Evolutionary conservation across 1,284 basidiomycete genomes (phyloP).

Genomic region (Papiliotrema flavescens): DNA sequence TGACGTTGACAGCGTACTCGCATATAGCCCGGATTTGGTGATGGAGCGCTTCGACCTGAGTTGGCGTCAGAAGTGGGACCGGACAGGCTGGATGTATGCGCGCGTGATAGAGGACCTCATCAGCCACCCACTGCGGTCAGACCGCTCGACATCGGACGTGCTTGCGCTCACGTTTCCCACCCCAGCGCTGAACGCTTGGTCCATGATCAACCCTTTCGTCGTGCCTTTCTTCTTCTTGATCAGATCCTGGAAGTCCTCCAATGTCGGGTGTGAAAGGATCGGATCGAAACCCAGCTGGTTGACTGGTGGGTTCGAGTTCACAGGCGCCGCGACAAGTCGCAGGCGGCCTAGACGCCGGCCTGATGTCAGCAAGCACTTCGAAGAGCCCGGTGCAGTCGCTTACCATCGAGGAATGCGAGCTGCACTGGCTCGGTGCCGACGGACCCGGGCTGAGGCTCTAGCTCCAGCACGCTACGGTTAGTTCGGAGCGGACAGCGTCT

Average conservation of each 20-base stretch:
- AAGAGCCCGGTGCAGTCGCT: not conserved
- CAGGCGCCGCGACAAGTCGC: conserved; percentile 60
- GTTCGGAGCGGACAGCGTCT: not conserved
- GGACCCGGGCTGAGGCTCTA: conserved; percentile 34
- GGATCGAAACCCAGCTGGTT: conserved; percentile 74
- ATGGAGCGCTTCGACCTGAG: conserved; percentile 59
- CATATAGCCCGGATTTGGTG: conserved; percentile 61
- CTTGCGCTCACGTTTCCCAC: conserved; percentile 61
- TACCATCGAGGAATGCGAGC: conserved; percentile 46
- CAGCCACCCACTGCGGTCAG: conserved; percentile 62
- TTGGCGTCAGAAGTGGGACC: conserved; percentile 57
- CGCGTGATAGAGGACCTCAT: conserved; percentile 71
- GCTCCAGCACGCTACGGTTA: conserved; percentile 49
- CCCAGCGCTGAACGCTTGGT: conserved; percentile 76
- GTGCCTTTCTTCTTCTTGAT: conserved; percentile 64
- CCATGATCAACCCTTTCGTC: conserved; percentile 72
- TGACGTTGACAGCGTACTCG: conserved; percentile 61
- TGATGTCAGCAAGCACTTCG: conserved; percentile 53
- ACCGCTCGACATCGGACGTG: not conserved
- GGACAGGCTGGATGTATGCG: conserved; percentile 71
- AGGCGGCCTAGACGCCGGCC: conserved; percentile 70
- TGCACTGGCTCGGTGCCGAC: conserved; percentile 27
- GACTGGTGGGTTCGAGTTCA: conserved; percentile 61
- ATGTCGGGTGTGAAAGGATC: conserved; percentile 64
- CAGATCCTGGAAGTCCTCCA: conserved; percentile 57